Evolutionary conservation across 2,329 filamentous ascomycete species (phyloP), one percentile per base, ranked within the genome.

Genomic region (Fusarium algeriense): DNA sequence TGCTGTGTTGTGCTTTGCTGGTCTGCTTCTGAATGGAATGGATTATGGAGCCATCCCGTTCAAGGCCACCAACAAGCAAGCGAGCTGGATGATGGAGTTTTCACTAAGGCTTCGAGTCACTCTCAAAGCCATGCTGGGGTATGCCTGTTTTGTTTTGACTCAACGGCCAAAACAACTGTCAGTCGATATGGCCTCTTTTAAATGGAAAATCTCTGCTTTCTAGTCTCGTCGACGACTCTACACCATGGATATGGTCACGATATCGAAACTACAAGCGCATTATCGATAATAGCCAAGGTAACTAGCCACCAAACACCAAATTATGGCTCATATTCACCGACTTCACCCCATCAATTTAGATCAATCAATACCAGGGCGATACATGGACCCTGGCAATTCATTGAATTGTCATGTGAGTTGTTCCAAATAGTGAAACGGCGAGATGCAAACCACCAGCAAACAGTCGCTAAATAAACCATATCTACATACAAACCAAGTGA

Each of bases 71-170:
- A 71, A 61, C 56, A 65, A 71, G 64, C 69, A 64, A 66, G 56
- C 50, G 53, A 73, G 56, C 65, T 71, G 62, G 63, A 56, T 49
- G 61, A 73, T 69, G 61, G 61, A 61, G 58, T 67, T 67, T 67
- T 53, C 53, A 69, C 69, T 50, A 55, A 70, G 49, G 49, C 50
- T 58, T 71, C 48, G 45, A 52, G 44, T 44, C 52, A 49, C 44
- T 46, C 60, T 63, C 44, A 58, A 60, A 32, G 52, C 56, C 28
- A 50, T 59, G 48, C 63, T 61, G 50, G 73, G 73, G 54, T 69
- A 67, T 75, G 69, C 73, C 61, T 75, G 69, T 56, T 63, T 55
- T 75, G 69, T 56, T 63, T 55, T 56, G 43, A 56, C 23, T 64
- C 60, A 53, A 64, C 50, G 28, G 45, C 55, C 60, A 63, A 64